phyloP scores from a whole-genome alignment of 2,329 filamentous ascomycete genomes.

The Xylariaceae sp. region DNA sequence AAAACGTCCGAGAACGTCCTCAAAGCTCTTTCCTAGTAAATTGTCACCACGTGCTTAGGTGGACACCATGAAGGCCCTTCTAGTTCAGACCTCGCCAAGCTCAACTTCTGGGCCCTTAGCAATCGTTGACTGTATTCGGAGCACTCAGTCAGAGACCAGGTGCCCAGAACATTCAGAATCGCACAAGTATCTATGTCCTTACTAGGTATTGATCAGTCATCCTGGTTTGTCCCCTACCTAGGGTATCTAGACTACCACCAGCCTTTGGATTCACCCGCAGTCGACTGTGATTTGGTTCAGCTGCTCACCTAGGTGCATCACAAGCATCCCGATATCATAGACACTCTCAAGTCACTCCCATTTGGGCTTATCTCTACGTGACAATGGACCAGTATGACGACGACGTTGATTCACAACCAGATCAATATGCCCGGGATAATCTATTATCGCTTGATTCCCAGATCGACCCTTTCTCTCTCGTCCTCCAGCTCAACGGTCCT shows the following conservation, averaged over 20 bases:
- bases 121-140: background rate
- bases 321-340: background rate
- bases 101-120: background rate
- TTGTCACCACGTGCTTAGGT: too few relatives aligned
- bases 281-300: background rate
- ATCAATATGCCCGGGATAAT: conserved; percentile 29
- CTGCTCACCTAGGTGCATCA: background rate
- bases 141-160: background rate
- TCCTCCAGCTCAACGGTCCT: conserved; percentile 10
- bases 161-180: background rate
- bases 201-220: background rate
- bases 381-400: conserved; percentile 6
- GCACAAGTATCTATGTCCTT: background rate
- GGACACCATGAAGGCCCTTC: too few relatives aligned
- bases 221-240: background rate
- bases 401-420: conserved; percentile 9
- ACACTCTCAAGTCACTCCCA: background rate
- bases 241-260: background rate
- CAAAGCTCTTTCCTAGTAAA: too few relatives aligned
- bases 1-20: too few relatives aligned
- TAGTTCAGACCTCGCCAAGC: background rate
- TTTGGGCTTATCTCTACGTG: background rate
- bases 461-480: conserved; percentile 18
- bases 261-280: background rate
- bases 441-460: conserved; percentile 27